Evolutionary conservation across 192 early-diverging fungal genomes (phyloP), one percentile per base, ranked within the genome.

Genomic region (Gryganskiella cystojenkinii): DNA sequence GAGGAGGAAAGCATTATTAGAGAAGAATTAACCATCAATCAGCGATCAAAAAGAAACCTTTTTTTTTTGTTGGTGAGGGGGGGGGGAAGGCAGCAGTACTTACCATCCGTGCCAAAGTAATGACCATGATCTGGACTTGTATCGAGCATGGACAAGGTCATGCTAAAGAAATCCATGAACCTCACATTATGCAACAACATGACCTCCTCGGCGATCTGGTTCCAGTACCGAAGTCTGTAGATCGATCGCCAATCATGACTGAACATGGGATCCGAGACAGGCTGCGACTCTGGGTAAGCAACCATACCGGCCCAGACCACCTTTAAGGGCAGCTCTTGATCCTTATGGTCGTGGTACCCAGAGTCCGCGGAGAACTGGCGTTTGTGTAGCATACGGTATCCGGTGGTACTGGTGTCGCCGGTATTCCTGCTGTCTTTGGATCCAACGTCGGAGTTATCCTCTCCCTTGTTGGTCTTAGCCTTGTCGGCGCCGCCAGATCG

Each of bases 81-180:
- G n/a, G n/a, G n/a, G n/a, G n/a, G n/a, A n/a, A n/a, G n/a, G n/a
- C n/a, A n/a, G n/a, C n/a, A n/a, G n/a, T 3, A 13, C 53, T 50
- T 75, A 75, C 72, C 72, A 46, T 75, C 72, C 0, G 55, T 67
- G 19, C 72, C 64, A 67, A 62, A 67, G 53, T 62, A 75, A 62
- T 67, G 72, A 20, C 49, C 46, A 42, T 64, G 25, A 27, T 75
- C 72, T 8, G 52, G 72, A 25, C 72, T 75, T 20, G 72, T 75
- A 25, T 75, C 72, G 15, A 75, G 45, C 72, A 75, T 75, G 2
- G 72, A 75, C 7, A 74, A 50, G 4, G 71, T 74, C 71, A 74
- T 74, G 50, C 56, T 74, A 30, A 74, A 74, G 61, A 74, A 74
- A 20, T 74, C 71, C 71, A 74, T 74, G 34, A 67, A 74, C 15